Evolutionary conservation across 345 rosid genomes (phyloP), one percentile per base, ranked within the genome.

Genomic region (Citrus maxima): DNA sequence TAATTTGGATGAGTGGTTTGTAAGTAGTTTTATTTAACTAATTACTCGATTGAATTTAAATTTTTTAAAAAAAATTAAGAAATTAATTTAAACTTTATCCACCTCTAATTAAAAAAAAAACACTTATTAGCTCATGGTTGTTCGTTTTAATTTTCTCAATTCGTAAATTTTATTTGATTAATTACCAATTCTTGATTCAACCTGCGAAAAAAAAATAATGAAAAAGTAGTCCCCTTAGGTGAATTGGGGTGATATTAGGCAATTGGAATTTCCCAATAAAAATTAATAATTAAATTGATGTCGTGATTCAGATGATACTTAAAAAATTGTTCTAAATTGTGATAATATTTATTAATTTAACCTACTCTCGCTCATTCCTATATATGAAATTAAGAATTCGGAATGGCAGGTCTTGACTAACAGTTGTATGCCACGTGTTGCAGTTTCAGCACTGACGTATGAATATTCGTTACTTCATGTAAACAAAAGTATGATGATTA

Each of bases 281-380:
- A 73, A 77, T 64, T 35, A 42, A 10, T 59, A 63, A 61, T 79
- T 79, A 71, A 81, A 68, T 74, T 18, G 25, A 75, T 77, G 83
- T 79, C 82, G 86, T 86, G 85, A 81, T 79, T 85, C 86, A 83
- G 63, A 72, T 80, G 86, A 49, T 73, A 62, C 73, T 35, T 54
- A 38, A 79, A 12, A 66, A 59, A n/a, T 22, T 25, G 27, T 35
- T 66, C 10, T 37, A 37, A 21, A 22, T 0, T 71, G 24, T 28
- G 27, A 71, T 54, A 51, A 54, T 54, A 28, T 30, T 54, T 19
- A 46, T 46, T 19, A 55, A 54, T 51, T 51, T 28, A 18, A 51
- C 19, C 42, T 18, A 51, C 30, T 51, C 62, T 19, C 22, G n/a
- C 42, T 65, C 49, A 59, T 25, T 77, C 62, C 18, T 38, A 37